These are phyloP conservation scores for Phytophthora syringae DNA, from an alignment of 352 stramenopile species.

Conservation along the genomic window DNA sequence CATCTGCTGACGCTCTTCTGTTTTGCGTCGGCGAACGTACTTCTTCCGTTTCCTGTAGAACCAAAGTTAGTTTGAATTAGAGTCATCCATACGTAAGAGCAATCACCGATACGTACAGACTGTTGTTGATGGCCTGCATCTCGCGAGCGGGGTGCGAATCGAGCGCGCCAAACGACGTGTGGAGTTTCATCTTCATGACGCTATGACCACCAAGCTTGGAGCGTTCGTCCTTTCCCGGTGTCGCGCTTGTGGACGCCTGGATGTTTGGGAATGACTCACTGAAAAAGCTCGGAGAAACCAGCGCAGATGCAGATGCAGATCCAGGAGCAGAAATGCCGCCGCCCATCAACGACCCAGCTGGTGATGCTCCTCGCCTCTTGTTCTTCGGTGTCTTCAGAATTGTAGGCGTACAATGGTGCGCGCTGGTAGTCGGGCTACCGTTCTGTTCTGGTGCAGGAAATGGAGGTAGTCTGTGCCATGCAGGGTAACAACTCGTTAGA, in stretches of 20 bases:
- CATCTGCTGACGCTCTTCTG: constrained; percentile 43
- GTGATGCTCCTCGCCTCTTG: constrained; percentile 12
- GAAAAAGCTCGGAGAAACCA: constrained; percentile 32
- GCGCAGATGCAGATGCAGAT: constrained; percentile 35
- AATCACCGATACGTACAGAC: constrained; percentile 45
- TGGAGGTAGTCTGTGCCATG: constrained; percentile 55
- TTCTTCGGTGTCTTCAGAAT: constrained; percentile 21
- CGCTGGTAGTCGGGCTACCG: background rate
- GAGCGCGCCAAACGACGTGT: constrained; percentile 55
- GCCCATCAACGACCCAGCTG: constrained; percentile 27
- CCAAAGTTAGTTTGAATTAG: too few relatives aligned
- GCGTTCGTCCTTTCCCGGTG: constrained; percentile 69
- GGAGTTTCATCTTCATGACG: constrained; percentile 84
- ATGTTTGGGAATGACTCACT: constrained; percentile 82
- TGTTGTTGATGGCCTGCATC: constrained; percentile 87
- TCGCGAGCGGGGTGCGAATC: constrained; percentile 60
- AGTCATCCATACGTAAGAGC: constrained; percentile 1
- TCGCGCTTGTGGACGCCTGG: constrained; percentile 74
- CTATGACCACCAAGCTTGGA: constrained; percentile 63
- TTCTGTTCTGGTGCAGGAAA: constrained; percentile 51
- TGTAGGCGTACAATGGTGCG: background rate
- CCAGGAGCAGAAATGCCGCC: constrained; percentile 42
- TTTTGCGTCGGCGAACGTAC: constrained; percentile 61
- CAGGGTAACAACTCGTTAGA: constrained; percentile 16
- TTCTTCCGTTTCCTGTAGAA: constrained; percentile 72